These are phyloP conservation scores for Cokeromyces recurvatus DNA, from an alignment of 371 early-diverging fungal genomes.

Conservation along the genomic window DNA sequence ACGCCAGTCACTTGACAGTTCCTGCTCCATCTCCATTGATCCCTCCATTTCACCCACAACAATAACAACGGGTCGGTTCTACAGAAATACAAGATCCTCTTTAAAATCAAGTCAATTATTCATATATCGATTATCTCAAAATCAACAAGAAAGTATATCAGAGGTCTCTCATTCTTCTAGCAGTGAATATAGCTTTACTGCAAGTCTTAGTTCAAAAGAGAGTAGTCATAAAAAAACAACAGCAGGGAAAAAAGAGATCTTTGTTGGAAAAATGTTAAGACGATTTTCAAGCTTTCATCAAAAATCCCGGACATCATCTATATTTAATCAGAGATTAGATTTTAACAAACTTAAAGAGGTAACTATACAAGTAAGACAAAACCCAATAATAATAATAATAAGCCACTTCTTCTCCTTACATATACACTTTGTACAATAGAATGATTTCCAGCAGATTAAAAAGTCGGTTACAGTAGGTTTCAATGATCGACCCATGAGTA, in stretches of 20 bases:
- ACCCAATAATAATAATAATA: too few species aligned
- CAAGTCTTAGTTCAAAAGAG: too few species aligned
- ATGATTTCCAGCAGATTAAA: slow-evolving; percentile 6
- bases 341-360: too few species aligned
- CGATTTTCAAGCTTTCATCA: slow-evolving; percentile 16
- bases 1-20: slow-evolving; percentile 5
- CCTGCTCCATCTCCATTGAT: slow-evolving; percentile 9
- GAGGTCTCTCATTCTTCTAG: slow-evolving; percentile 1
- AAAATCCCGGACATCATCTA: slow-evolving; percentile 1
- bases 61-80: too few species aligned
- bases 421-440: too few species aligned
- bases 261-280: slow-evolving; percentile 14
- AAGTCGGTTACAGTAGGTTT: slow-evolving; percentile 9
- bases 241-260: slow-evolving; percentile 2
- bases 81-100: too few species aligned
- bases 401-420: too few species aligned
- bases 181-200: slow-evolving; percentile 1
- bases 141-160: background rate
- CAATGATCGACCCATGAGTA: too few species aligned
- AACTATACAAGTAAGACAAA: too few species aligned
- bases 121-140: slow-evolving; percentile 1
- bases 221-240: too few species aligned
- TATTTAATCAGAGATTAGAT: too few species aligned
- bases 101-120: slow-evolving; percentile 5
- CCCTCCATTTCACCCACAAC: too few species aligned